phyloP scores from a whole-genome alignment of 169 alveolate genomes.

The Plasmodium billcollinsi region DNA sequence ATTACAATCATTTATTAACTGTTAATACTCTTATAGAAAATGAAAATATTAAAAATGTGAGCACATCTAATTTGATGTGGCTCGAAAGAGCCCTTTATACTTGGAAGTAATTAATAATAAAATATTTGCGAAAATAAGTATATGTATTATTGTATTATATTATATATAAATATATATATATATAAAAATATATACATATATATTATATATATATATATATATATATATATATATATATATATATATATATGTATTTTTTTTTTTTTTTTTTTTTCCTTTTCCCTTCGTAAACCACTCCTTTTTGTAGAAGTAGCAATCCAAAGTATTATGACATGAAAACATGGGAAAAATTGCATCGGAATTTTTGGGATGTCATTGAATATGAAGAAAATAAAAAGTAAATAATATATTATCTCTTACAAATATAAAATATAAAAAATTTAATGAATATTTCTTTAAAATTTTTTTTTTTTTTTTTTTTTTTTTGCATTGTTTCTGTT shows the following conservation, averaged over 20 bases:
- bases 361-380: constrained; percentile 74
- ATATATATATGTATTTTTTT: not conserved
- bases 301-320: constrained; percentile 26
- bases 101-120: constrained; percentile 26
- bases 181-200: not conserved
- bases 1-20: constrained; percentile 40
- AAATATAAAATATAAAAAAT: not conserved
- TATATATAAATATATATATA: not conserved
- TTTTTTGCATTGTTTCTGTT: no score
- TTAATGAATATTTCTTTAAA: not conserved
- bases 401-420: constrained; percentile 1
- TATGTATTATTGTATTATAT: not conserved
- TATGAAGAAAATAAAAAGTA: constrained; percentile 49
- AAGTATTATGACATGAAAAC: constrained; percentile 37
- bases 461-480: not conserved
- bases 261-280: not conserved
- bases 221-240: not conserved
- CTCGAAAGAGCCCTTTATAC: constrained; percentile 68
- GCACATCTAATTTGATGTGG: constrained; percentile 48
- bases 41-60: constrained; percentile 15
- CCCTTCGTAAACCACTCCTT: not conserved
- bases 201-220: not conserved
- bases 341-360: constrained; percentile 35
- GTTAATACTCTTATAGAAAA: constrained; percentile 22
- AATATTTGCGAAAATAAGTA: not conserved